These are phyloP conservation scores for Vigna angularis DNA, from an alignment of 306 rosid species.

Conservation along the genomic window DNA sequence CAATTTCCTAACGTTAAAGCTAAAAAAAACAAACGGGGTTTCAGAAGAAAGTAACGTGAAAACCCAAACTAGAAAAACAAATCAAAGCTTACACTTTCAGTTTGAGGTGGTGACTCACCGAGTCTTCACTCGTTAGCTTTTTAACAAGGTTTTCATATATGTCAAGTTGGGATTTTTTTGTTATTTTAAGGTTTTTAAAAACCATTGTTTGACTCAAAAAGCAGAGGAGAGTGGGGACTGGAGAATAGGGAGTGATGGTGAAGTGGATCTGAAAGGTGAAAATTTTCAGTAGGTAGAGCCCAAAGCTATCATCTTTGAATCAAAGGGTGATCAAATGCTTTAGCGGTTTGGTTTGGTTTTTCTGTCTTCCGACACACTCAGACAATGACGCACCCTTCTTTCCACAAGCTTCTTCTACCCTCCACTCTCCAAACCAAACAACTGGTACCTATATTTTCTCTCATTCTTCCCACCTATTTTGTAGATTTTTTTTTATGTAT, in stretches of 20 bases:
- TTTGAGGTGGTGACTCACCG: constrained; percentile 53
- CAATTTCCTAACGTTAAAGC: constrained; percentile 21
- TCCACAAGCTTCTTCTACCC: constrained; percentile 81
- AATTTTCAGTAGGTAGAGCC: constrained; percentile 11
- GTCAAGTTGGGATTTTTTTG: constrained; percentile 55
- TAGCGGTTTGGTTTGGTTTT: constrained; percentile 31
- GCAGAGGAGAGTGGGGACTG: constrained; percentile 48
- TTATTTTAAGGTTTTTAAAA: constrained; percentile 44
- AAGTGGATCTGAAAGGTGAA: constrained; percentile 62
- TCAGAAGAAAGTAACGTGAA: constrained; percentile 29
- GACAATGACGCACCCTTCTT: constrained; percentile 78
- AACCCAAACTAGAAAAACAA: constrained; percentile 25
- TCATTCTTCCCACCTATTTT: background rate
- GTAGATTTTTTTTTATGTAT: constrained; percentile 7
- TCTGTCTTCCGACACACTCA: constrained; percentile 32
- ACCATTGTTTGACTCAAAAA: constrained; percentile 64
- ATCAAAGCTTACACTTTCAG: background rate
- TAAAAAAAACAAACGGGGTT: constrained; percentile 42
- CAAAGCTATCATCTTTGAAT: constrained; percentile 49
- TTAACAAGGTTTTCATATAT: constrained; percentile 39
- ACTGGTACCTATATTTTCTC: constrained; percentile 67
- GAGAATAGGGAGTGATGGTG: constrained; percentile 32
- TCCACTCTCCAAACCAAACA: constrained; percentile 71
- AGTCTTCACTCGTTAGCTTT: constrained; percentile 55
- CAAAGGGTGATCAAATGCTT: constrained; percentile 45